These are phyloP conservation scores for Erythrobasidium hasegawianum DNA, from an alignment of 1,284 basidiomycete genomes.

Conservation along the genomic window DNA sequence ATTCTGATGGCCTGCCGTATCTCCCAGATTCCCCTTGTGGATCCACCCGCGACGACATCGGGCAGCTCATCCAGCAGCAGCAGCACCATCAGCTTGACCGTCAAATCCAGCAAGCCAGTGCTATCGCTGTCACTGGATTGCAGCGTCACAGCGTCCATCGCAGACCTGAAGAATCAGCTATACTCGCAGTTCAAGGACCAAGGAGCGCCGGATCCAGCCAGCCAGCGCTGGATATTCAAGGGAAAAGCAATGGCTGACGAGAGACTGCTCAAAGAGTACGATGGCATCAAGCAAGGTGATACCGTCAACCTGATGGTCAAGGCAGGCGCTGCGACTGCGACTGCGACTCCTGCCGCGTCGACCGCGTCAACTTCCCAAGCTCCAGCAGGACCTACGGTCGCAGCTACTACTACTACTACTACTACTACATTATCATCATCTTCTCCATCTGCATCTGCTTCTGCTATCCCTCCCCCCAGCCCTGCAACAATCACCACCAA, in stretches of 20 bases:
- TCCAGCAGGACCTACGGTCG: background rate
- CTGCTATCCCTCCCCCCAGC: slow-evolving; percentile 11
- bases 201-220: slow-evolving; percentile 62
- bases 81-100: slow-evolving; percentile 62
- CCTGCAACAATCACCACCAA: slow-evolving; percentile 12
- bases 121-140: slow-evolving; percentile 66
- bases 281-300: slow-evolving; percentile 64
- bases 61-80: slow-evolving; percentile 4
- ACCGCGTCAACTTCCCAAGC: background rate
- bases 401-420: slow-evolving; percentile 18
- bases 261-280: slow-evolving; percentile 84
- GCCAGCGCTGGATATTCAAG: slow-evolving; percentile 79
- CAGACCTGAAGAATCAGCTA: slow-evolving; percentile 68
- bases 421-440: slow-evolving; percentile 10
- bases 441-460: slow-evolving; percentile 14
- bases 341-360: slow-evolving; percentile 2
- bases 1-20: background rate
- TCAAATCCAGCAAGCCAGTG: slow-evolving; percentile 87
- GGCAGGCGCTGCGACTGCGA: slow-evolving; percentile 57
- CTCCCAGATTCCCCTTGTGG: slow-evolving; percentile 27
- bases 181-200: slow-evolving; percentile 55
- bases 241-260: slow-evolving; percentile 83
- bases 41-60: slow-evolving; percentile 11
- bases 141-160: slow-evolving; percentile 71
- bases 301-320: slow-evolving; percentile 79